A percentile compares a stretch with the other conserved stretches of the same genome.
Evolutionary conservation across 2,329 filamentous ascomycete species (phyloP).

Genomic region (Colletotrichum lini): DNA sequence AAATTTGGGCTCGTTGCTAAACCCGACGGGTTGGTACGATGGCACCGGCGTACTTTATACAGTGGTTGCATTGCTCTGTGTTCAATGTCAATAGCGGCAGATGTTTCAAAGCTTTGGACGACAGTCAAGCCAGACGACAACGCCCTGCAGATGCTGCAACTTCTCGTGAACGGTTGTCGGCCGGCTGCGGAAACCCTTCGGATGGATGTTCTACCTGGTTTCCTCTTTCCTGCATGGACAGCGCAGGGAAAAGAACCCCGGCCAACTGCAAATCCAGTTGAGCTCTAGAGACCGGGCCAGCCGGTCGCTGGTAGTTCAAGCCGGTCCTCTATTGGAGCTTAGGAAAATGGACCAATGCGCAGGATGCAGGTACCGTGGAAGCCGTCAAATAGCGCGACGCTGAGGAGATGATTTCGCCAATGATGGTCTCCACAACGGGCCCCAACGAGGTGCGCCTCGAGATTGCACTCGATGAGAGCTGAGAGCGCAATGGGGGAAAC

Average conservation of each 20-base stretch:
- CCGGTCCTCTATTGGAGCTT: slow-evolving; percentile 28
- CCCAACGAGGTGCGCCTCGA: slow-evolving; percentile 28
- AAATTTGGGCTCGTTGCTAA: neutral
- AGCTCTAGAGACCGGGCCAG: slow-evolving; percentile 2
- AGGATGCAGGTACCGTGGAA: slow-evolving; percentile 40
- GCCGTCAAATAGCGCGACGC: slow-evolving; percentile 31
- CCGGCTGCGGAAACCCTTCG: slow-evolving; percentile 6
- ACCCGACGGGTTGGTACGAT: neutral
- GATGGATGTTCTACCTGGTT: slow-evolving; percentile 7
- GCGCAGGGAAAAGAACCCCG: neutral
- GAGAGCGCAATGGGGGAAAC: slow-evolving; percentile 1
- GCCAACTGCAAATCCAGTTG: neutral
- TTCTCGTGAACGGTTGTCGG: neutral
- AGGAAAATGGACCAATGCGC: slow-evolving; percentile 23
- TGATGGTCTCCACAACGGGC: slow-evolving; percentile 26
- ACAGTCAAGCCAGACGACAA: slow-evolving; percentile 14
- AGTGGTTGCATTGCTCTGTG: neutral
- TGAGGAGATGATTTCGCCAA: slow-evolving; percentile 35
- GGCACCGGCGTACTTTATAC: neutral
- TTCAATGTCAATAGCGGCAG: neutral
- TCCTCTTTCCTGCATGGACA: slow-evolving; percentile 3
- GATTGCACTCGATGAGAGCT: slow-evolving; percentile 25
- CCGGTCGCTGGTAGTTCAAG: slow-evolving; percentile 27
- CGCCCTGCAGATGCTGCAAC: neutral
- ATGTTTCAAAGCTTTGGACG: slow-evolving; percentile 6